Conservation (phyloP, 352 stramenopile species). For the Phytophthora crassamura region DNA sequence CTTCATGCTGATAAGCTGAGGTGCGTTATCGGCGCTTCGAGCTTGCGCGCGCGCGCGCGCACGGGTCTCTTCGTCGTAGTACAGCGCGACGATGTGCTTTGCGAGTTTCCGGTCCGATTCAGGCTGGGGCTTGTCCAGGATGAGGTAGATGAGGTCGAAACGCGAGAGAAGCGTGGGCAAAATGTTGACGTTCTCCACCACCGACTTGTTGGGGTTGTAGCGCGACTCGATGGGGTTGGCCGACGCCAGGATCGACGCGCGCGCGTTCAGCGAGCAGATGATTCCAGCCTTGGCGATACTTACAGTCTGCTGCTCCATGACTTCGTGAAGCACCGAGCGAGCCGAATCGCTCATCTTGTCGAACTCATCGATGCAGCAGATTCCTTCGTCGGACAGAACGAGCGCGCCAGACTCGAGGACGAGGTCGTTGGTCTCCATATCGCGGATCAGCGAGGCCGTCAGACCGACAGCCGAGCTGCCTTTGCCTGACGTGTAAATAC, state of each 20-base stretch:
- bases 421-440: conserved; percentile 98
- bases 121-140: conserved; percentile 96
- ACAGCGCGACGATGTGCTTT: conserved; percentile 97
- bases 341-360: conserved; percentile 99
- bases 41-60: conserved; percentile 45
- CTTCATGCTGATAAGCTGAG: conserved; percentile 83
- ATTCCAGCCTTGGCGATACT: conserved; percentile 99
- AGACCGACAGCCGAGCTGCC: conserved; percentile 97
- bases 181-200: conserved; percentile 99
- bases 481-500: conserved; percentile 99
- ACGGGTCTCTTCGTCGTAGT: conserved; percentile 90
- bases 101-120: conserved; percentile 96
- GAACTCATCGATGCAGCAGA: conserved; percentile 99
- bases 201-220: conserved; percentile 98
- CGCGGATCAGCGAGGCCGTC: conserved; percentile 96
- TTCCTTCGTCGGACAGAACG: conserved; percentile 97
- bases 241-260: conserved; percentile 98
- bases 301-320: conserved; percentile 99
- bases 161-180: conserved; percentile 97
- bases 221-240: conserved; percentile 98
- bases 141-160: conserved; percentile 99
- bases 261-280: conserved; percentile 98
- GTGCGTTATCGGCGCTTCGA: conserved; percentile 31
- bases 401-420: conserved; percentile 97
- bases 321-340: conserved; percentile 98